Conservation (phyloP, 208 protist species). For the Crithidia thermophila region DNA sequence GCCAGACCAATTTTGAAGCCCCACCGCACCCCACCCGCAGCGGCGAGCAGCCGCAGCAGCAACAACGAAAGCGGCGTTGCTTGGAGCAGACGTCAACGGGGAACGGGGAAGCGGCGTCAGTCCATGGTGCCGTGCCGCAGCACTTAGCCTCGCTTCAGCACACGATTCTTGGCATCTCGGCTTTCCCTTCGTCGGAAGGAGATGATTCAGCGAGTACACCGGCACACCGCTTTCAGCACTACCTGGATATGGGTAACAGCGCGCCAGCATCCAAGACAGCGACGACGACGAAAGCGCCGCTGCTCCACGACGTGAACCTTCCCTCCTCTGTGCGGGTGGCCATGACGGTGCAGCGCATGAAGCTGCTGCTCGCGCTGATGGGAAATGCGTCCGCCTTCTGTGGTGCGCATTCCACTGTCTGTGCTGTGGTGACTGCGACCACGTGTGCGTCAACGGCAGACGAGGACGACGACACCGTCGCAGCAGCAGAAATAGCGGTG, state of each 20-base stretch:
- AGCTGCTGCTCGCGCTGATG: constrained; percentile 25
- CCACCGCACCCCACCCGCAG: neutral
- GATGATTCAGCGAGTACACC: too few relatives aligned
- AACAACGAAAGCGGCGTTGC: constrained; percentile 31
- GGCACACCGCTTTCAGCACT: constrained; percentile 9
- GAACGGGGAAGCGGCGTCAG: neutral
- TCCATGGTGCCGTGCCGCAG: neutral
- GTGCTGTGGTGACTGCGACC: neutral
- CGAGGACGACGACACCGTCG: neutral
- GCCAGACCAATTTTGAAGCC: constrained; percentile 17
- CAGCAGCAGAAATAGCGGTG: neutral
- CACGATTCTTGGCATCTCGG: constrained; percentile 8
- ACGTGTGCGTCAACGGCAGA: neutral
- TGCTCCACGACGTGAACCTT: too few relatives aligned
- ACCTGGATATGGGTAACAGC: constrained; percentile 13
- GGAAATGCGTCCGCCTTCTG: constrained; percentile 8
- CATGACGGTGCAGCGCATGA: constrained; percentile 33
- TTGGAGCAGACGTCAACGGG: constrained; percentile 7
- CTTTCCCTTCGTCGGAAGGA: too few relatives aligned
- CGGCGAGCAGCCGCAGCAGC: constrained; percentile 12
- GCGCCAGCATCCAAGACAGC: too few relatives aligned
- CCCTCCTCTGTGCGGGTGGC: constrained; percentile 24
- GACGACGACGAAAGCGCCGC: too few relatives aligned
- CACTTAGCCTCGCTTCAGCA: constrained; percentile 15
- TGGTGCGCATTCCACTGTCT: constrained; percentile 16